These are phyloP conservation scores for Senecio squalidus DNA, from an alignment of 140 eudicot species.

Conservation along the genomic window DNA sequence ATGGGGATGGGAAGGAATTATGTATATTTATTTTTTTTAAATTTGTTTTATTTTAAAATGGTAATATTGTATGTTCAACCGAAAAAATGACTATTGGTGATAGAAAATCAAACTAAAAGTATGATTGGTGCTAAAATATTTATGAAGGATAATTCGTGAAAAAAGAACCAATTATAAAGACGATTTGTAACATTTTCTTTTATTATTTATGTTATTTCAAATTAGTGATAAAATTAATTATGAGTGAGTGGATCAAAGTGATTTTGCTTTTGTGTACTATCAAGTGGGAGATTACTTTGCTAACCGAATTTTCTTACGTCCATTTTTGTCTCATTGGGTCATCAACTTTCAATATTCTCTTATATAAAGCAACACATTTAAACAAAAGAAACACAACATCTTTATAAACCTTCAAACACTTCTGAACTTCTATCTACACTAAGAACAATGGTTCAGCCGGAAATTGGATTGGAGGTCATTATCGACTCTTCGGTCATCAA, in stretches of 20 bases:
- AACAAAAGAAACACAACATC: conserved; percentile 10
- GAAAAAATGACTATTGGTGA: too few relatives aligned
- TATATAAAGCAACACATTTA: conserved; percentile 18
- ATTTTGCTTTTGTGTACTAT: conserved; percentile 16
- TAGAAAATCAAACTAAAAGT: too few relatives aligned
- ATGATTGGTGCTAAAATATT: too few relatives aligned
- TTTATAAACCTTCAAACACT: not conserved
- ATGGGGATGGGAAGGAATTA: too few relatives aligned
- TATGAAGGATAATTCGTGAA: too few relatives aligned
- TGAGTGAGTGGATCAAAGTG: conserved; percentile 20
- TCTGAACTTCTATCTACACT: not conserved
- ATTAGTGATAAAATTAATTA: too few relatives aligned
- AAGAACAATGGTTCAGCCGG: conserved; percentile 27
- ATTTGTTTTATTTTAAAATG: too few relatives aligned
- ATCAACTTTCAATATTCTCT: not conserved
- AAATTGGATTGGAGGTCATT: conserved; percentile 28
- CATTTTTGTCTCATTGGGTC: conserved; percentile 27
- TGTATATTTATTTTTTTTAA: too few relatives aligned
- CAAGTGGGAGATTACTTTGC: conserved; percentile 20
- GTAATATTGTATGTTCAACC: too few relatives aligned
- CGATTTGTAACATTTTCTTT: too few relatives aligned
- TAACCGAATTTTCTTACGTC: conserved; percentile 29
- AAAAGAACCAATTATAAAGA: too few relatives aligned
- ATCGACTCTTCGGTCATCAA: conserved; percentile 21
- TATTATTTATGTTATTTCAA: not conserved